Conservation (phyloP, 371 early-diverging fungal genomes). For the Dinochytrium kinnereticum region DNA sequence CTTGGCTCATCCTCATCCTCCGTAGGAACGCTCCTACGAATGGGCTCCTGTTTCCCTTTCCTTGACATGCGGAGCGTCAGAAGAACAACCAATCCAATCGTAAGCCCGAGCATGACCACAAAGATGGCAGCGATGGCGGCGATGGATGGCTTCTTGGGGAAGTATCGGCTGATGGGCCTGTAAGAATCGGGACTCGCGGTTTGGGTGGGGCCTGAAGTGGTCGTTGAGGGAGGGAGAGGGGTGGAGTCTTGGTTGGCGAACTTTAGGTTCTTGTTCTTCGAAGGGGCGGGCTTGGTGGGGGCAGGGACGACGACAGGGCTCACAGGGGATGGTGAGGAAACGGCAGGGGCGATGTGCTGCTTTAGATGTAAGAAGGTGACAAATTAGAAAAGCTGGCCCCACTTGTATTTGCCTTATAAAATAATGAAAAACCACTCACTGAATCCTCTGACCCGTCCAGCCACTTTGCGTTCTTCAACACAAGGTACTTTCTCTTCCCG, state of each 20-base stretch:
- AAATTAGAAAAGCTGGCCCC: too few relatives aligned
- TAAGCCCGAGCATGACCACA: conserved; percentile 2
- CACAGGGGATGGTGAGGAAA: not conserved
- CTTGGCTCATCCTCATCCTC: not conserved
- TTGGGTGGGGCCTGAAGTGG: not conserved
- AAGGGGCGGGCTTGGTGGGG: not conserved
- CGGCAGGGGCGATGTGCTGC: not conserved
- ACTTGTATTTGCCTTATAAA: too few relatives aligned
- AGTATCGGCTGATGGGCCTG: not conserved
- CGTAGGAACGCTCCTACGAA: not conserved
- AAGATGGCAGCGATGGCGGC: conserved; percentile 1
- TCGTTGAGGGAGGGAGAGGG: not conserved
- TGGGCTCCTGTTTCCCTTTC: too few relatives aligned
- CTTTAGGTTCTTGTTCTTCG: not conserved
- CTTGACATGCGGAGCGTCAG: too few relatives aligned
- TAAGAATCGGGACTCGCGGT: not conserved
- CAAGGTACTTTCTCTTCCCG: conserved; percentile 1
- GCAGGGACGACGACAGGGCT: not conserved
- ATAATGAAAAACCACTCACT: not conserved
- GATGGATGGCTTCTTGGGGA: not conserved
- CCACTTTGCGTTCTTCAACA: conserved; percentile 11
- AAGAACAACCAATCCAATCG: too few relatives aligned
- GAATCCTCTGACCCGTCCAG: not conserved
- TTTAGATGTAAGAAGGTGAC: too few relatives aligned
- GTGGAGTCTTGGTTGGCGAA: not conserved